These are phyloP conservation scores for Angomonas deanei DNA, from an alignment of 208 protist species.

Conservation along the genomic window DNA sequence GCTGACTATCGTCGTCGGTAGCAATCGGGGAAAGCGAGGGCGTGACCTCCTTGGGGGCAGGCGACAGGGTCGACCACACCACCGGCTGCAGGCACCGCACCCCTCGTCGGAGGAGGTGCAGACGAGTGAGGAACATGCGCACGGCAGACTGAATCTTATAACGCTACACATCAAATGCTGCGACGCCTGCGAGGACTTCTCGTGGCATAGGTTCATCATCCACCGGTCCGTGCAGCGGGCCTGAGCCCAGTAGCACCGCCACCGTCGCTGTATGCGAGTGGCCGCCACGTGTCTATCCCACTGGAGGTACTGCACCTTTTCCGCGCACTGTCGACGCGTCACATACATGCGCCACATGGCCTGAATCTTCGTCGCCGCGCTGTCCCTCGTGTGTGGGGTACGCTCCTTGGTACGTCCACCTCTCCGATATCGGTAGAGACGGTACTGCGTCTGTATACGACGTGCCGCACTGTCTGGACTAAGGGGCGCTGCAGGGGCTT, in stretches of 20 bases:
- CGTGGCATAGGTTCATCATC: background rate
- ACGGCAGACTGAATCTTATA: conserved; percentile 34
- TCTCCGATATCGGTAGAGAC: conserved; percentile 4
- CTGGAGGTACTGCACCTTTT: conserved; percentile 18
- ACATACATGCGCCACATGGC: conserved; percentile 23
- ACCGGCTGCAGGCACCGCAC: background rate
- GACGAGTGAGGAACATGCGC: conserved; percentile 53
- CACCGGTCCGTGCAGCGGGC: background rate
- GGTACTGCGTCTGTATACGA: conserved; percentile 42
- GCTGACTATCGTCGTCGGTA: background rate
- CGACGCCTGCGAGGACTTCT: conserved; percentile 6
- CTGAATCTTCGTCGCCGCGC: conserved; percentile 7
- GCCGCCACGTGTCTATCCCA: conserved; percentile 32
- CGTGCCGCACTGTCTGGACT: background rate
- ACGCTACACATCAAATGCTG: conserved; percentile 17
- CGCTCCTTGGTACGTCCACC: background rate
- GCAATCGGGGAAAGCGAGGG: background rate
- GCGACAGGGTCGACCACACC: background rate
- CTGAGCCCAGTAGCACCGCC: background rate
- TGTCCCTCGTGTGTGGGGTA: background rate
- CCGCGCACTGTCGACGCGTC: conserved; percentile 19
- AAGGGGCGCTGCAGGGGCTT: background rate
- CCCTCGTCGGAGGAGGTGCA: background rate
- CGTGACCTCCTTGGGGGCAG: background rate
- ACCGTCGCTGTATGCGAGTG: conserved; percentile 40